Evolutionary conservation across 2,329 filamentous ascomycete species (phyloP).

Genomic region (Ophiognomonia clavigignenti-juglandacearum): DNA sequence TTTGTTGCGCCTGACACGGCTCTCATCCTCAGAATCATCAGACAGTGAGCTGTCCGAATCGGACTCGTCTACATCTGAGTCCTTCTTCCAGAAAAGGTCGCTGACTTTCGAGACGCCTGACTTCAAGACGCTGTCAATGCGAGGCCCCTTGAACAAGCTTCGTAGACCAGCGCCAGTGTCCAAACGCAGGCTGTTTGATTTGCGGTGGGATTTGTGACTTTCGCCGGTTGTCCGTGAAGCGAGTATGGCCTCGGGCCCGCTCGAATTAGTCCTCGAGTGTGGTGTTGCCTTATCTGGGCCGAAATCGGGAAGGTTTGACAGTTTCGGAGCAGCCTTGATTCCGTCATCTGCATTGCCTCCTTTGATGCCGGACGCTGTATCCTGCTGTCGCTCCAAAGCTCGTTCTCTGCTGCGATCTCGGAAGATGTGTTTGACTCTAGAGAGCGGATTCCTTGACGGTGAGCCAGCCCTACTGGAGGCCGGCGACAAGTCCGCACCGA

Average conservation of each 20-base stretch:
- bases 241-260: slow-evolving; percentile 34
- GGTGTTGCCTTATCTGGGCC: slow-evolving; percentile 23
- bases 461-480: slow-evolving; percentile 56
- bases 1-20: slow-evolving; percentile 33
- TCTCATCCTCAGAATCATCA: slow-evolving; percentile 45
- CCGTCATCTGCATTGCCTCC: slow-evolving; percentile 24
- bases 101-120: slow-evolving; percentile 52
- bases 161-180: slow-evolving; percentile 53
- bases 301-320: slow-evolving; percentile 12
- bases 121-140: slow-evolving; percentile 68
- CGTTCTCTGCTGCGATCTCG: slow-evolving; percentile 48
- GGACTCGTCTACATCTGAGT: slow-evolving; percentile 29
- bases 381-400: slow-evolving; percentile 25
- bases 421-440: slow-evolving; percentile 51
- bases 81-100: slow-evolving; percentile 54
- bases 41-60: slow-evolving; percentile 36
- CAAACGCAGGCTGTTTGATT: slow-evolving; percentile 43
- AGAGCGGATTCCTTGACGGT: slow-evolving; percentile 55
- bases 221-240: slow-evolving; percentile 36
- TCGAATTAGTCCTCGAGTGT: slow-evolving; percentile 26
- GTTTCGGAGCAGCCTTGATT: background rate
- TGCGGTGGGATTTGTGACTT: slow-evolving; percentile 43
- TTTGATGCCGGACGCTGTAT: slow-evolving; percentile 21
- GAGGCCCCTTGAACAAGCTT: slow-evolving; percentile 72
- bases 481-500: slow-evolving; percentile 60